Base-by-base conservation (phyloP, 1,284 basidiomycete genomes). In the Inonotus obliquus region DNA sequence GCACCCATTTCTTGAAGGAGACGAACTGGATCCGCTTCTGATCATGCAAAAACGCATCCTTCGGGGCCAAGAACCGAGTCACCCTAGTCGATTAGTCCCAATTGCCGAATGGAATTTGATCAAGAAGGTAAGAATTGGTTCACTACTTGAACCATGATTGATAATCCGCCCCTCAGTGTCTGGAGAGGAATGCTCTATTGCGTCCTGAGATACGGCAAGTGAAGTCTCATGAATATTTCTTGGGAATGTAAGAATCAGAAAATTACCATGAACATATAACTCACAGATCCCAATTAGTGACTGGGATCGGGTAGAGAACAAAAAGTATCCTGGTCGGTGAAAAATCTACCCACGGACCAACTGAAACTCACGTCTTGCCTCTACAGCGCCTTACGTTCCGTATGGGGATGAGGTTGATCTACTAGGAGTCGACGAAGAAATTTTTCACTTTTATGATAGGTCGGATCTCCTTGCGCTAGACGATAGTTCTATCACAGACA, bases 141-240 rank as follows among this genome's bases (percentile, higher is more conserved):
- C 14, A 13, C 52, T 56, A 51, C 51, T 35, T 32, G 32, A 60
- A 9, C 23, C 4, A 29, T 4, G 17, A 10, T n/a, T 27, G 25
- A 27, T 32, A 19, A 57, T 48, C 47, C 19, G 4, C 32, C 27
- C 27, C 60, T 35, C 60, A 84, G 82, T 84, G 82, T 60, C 68
- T 84, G n/a, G 78, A 84, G 70, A 75, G 79, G n/a, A 84, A 84
- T 66, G 77, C 83, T 14, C 69, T 72, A 2, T 65, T 81, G 27
- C 79, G 82, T 37, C 67, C 76, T 39, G 71, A 69, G 52, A 74
- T 77, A 45, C 61, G 68, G 9, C 70, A 73, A 10, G 74, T 82
- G 39, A 79, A 74, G 66, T 67, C 65, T 7, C 81, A 84, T 67
- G 62, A 69, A 6, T 63, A 63, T 44, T 63, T 63, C 29, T 14